Conservation (phyloP, 805 yeast genomes). For the Huiozyma naganishii region DNA sequence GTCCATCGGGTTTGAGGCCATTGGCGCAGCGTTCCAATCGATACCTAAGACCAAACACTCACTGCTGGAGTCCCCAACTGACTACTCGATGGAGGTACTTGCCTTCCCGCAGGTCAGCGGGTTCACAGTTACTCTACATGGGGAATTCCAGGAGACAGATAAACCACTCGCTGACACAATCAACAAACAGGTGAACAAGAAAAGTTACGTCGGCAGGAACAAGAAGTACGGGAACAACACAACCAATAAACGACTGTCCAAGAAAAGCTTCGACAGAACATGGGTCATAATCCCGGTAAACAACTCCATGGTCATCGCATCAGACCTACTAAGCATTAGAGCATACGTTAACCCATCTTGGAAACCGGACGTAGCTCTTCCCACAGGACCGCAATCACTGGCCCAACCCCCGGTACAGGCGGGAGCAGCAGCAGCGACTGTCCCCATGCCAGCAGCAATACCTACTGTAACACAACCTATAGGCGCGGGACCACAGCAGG, state of each 20-base stretch:
- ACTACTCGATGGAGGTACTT: conserved; percentile 70
- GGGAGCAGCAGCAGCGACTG: conserved; percentile 5
- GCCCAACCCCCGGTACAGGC: neutral
- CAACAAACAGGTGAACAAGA: conserved; percentile 13
- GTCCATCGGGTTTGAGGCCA: conserved; percentile 58
- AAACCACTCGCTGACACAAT: conserved; percentile 37
- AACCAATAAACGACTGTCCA: conserved; percentile 32
- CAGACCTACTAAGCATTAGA: conserved; percentile 69
- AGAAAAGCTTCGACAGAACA: conserved; percentile 78
- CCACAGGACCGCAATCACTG: neutral
- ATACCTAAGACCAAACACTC: conserved; percentile 76
- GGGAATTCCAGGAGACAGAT: conserved; percentile 63
- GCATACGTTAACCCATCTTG: conserved; percentile 52
- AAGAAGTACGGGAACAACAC: conserved; percentile 22
- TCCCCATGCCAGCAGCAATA: conserved; percentile 3
- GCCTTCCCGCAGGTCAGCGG: conserved; percentile 66
- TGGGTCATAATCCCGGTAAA: conserved; percentile 45
- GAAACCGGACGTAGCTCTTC: conserved; percentile 19
- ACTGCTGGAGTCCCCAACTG: conserved; percentile 48
- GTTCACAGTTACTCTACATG: conserved; percentile 75
- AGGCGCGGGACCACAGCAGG: conserved; percentile 1
- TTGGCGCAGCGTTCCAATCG: conserved; percentile 48
- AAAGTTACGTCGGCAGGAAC: conserved; percentile 10
- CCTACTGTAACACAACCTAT: neutral
- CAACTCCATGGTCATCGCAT: conserved; percentile 69